phyloP scores from a whole-genome alignment of 371 early-diverging fungal genomes.

The Thermomucor indicae-seudaticae region DNA sequence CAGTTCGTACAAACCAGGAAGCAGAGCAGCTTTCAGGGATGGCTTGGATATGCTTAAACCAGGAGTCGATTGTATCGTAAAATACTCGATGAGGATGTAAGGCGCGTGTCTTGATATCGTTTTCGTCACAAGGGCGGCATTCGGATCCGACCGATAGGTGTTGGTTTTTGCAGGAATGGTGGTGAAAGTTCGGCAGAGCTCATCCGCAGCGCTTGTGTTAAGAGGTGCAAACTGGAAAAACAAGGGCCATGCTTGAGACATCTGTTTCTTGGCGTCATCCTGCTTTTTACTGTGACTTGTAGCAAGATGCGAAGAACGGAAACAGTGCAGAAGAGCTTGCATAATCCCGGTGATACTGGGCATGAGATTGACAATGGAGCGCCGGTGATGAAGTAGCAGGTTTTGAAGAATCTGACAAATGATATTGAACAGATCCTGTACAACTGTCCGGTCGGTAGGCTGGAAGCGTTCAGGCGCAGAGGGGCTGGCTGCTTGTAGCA shows the following conservation, averaged over 20 bases:
- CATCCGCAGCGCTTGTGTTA: slow-evolving; percentile 6
- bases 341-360: slow-evolving; percentile 44
- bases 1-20: slow-evolving; percentile 62
- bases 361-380: slow-evolving; percentile 40
- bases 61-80: slow-evolving; percentile 58
- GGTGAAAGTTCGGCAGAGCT: not conserved
- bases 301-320: slow-evolving; percentile 52
- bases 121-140: not conserved
- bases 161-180: slow-evolving; percentile 4
- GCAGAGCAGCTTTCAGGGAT: slow-evolving; percentile 47
- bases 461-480: slow-evolving; percentile 20
- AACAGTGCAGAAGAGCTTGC: slow-evolving; percentile 52
- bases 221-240: slow-evolving; percentile 8
- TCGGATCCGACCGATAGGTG: not conserved
- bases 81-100: slow-evolving; percentile 60
- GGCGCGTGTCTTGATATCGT: slow-evolving; percentile 69
- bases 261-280: not conserved
- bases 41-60: slow-evolving; percentile 49
- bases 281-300: slow-evolving; percentile 28
- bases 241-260: not conserved
- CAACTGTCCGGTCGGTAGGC: slow-evolving; percentile 8
- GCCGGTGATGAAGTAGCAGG: slow-evolving; percentile 40
- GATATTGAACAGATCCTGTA: slow-evolving; percentile 32
- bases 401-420: slow-evolving; percentile 43
- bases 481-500: slow-evolving; percentile 28